phyloP scores from a whole-genome alignment of 2,329 filamentous ascomycete species.

The Tolypocladium inflatum region DNA sequence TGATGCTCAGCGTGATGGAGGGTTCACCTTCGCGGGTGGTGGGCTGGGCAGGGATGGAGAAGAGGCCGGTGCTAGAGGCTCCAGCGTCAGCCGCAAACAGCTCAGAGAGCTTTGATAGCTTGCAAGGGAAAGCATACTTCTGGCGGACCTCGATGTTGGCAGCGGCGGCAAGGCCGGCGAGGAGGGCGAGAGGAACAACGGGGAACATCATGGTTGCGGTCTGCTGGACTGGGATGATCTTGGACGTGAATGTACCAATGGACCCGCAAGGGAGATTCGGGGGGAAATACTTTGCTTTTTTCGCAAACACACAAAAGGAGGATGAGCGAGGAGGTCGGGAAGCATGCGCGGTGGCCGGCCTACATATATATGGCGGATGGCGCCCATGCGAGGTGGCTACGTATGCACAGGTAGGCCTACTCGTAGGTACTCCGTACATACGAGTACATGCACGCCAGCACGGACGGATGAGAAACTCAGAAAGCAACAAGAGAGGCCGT shows the following conservation, averaged over 20 bases:
- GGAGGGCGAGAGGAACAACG: conserved; percentile 3
- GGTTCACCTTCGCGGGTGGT: background rate
- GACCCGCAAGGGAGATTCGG: background rate
- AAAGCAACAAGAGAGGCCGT: background rate
- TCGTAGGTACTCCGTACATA: too few species aligned
- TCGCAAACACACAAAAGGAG: background rate
- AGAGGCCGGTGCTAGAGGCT: background rate
- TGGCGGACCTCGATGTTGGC: conserved; percentile 1
- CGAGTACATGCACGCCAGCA: background rate
- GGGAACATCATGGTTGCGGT: conserved; percentile 3
- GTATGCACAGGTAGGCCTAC: background rate
- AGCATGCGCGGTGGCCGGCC: background rate
- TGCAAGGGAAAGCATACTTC: background rate
- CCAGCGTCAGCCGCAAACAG: background rate
- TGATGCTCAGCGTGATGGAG: background rate
- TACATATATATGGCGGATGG: background rate
- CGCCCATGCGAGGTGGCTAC: background rate
- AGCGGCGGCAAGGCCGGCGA: conserved; percentile 3
- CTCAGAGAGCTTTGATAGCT: background rate
- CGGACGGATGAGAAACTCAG: background rate
- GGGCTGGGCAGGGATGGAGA: conserved; percentile 6
- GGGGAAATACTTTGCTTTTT: too few species aligned
- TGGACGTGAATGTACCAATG: background rate
- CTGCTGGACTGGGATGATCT: background rate
- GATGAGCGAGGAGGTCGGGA: background rate